Evolutionary conservation across 352 stramenopile genomes (phyloP), one percentile per base, ranked within the genome.

Genomic region (Globisporangium camurandrum): DNA sequence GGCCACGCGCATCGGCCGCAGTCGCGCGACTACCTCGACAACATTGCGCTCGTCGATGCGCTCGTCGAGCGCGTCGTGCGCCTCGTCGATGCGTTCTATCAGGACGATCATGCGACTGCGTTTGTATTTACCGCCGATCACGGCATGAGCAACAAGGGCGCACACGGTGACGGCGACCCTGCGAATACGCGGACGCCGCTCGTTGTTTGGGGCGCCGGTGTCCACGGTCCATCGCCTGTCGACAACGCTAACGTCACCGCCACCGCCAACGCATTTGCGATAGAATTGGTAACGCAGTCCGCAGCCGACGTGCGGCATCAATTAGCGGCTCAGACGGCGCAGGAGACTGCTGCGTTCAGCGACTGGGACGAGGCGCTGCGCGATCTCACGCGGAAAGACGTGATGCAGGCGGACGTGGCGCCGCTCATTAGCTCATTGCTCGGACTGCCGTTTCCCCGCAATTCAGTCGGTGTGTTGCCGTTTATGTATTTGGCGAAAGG

Each of bases 51-150:
- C 5, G 81, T 94, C 28, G 83, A 94, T 57, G 72, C 82, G 42
- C 43, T 90, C 7, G 79, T 92, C 7, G 71, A 88, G 42, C 78
- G 79, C 36, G 75, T 69, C 3, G 44, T 76, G 36, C 56, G 54
- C 0, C 51, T 88, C 31, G 47, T 90, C 14, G 74, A 90, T 37
- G 75, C 82, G 9, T 88, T 84, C 44, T 88, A 81, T 50, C 64
- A 65, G 40, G 64, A 81, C 20, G 83, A 92, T 57, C 71, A 62
- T 45, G 54, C 57, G 11, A 94, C 83, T 3, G 71, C 83, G 10
- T 94, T 84, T 44, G 67, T 94, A 24, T 92, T 94, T 56, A 94
- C 69, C 4, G 81, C 83, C 2, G 83, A 94, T 54, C 83, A 94
- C 54, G 80, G 83, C 10, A 94, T 94, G 83, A 84, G 79, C 22